Base-by-base conservation (phyloP, 805 yeast genomes). In the Hanseniaspora mollemarum region DNA sequence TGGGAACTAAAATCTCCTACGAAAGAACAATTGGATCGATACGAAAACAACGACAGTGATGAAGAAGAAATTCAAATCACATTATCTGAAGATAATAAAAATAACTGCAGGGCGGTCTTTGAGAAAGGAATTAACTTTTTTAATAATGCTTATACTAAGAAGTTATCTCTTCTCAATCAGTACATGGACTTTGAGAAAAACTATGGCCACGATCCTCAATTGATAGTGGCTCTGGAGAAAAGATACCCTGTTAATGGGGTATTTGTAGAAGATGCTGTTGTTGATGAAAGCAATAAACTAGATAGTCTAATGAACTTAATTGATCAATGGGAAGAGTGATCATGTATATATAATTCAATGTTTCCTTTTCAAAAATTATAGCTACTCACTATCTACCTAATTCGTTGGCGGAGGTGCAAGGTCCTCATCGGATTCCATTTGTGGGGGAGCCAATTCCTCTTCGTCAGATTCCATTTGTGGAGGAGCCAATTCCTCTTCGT, bases 1-100 rank as follows among this genome's bases (percentile, higher is more conserved):
- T 82, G 83, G 62, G 95, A 86, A 61, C 67, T 82, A 2, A 69
- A 80, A 0, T 71, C 80, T 0, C 87, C 87, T 7, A 71, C 80
- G 0, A 69, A 70, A 0, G 69, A 66, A 19, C 83, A 80, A 55
- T 53, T 77, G n/a, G 59, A 58, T 16, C 61, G 62, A 21, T 70
- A 69, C 53, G 57, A 59, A 31, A 52, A 44, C 8, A 52, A 43
- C 2, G 56, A 54, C 6, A 59, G 56, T 18, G 63, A 61, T 19
- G 74, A 71, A 35, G 73, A 65, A 13, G 75, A 67, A 1, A 71
- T 71, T 15, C 83, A 71, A 13, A 56, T 62, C 9, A 71, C 73
- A 50, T 72, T 81, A 51, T 70, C 73, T 1, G 77, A 73, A 2
- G 73, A 67, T 35, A 80, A 83, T 39, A 68, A 69, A 35, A 58